phyloP scores from a whole-genome alignment of 768 basidiomycete species.

The Daedaleopsis sinensis region DNA sequence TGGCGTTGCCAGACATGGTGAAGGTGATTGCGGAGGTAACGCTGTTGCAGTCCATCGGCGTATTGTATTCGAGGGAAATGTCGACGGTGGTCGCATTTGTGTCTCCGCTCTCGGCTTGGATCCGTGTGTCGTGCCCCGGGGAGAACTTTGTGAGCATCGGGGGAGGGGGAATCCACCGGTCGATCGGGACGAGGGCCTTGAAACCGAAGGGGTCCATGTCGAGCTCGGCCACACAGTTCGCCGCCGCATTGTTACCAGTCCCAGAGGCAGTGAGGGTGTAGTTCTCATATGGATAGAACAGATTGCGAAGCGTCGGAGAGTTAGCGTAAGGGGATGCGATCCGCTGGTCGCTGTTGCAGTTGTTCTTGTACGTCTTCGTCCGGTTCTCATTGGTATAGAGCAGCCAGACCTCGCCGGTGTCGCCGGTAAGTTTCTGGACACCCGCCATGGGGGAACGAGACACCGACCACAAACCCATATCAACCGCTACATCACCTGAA shows the following conservation, averaged over 20 bases:
- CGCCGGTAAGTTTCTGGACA: constrained; percentile 66
- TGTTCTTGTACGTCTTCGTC: constrained; percentile 63
- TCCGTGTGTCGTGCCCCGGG: constrained; percentile 87
- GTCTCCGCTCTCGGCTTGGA: constrained; percentile 48
- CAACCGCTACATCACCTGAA: constrained; percentile 78
- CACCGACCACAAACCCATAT: constrained; percentile 88
- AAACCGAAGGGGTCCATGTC: constrained; percentile 76
- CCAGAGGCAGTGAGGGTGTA: constrained; percentile 69
- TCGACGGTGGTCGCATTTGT: constrained; percentile 59
- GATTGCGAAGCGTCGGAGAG: constrained; percentile 56
- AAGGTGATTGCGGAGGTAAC: constrained; percentile 67
- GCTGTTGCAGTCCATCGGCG: constrained; percentile 70
- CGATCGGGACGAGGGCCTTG: constrained; percentile 75
- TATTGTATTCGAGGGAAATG: constrained; percentile 80
- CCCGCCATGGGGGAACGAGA: constrained; percentile 62
- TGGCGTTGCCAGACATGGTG: constrained; percentile 65
- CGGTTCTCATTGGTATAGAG: constrained; percentile 85
- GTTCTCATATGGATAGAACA: constrained; percentile 84
- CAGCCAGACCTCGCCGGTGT: constrained; percentile 77
- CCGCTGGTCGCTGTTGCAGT: constrained; percentile 64
- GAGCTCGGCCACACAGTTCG: constrained; percentile 65
- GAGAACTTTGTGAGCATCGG: constrained; percentile 78
- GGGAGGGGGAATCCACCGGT: constrained; percentile 68
- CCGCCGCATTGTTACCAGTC: constrained; percentile 60
- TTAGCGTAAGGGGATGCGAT: constrained; percentile 73